A percentile compares a stretch with the other conserved stretches of the same genome.
Evolutionary conservation across 257 asterid genomes (phyloP).

Genomic region (Solanum bulbocastanum): DNA sequence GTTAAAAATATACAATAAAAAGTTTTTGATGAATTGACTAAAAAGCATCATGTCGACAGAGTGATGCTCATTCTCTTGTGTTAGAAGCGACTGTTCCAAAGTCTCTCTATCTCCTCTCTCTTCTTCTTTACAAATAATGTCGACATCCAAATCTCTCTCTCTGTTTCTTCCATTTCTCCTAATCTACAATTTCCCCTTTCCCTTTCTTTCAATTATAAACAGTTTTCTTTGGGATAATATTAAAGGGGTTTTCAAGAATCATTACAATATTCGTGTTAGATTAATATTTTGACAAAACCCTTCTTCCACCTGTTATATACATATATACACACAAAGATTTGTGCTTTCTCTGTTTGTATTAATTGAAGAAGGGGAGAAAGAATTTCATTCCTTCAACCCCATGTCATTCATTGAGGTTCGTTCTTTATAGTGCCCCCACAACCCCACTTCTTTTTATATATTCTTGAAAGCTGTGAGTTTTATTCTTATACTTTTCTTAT

Average conservation of each 20-base stretch:
- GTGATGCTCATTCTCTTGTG: neutral
- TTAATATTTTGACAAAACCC: neutral
- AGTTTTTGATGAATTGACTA: neutral
- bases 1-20: neutral
- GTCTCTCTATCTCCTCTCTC: neutral
- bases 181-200: neutral
- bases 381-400: neutral
- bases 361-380: neutral
- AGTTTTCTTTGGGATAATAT: no score
- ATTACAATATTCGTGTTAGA: neutral
- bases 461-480: conserved; percentile 6
- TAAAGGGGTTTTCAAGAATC: neutral
- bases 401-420: conserved; percentile 72
- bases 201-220: neutral
- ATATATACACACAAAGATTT: neutral
- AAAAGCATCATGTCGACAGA: neutral
- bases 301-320: neutral
- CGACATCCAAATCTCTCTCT: neutral
- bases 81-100: neutral
- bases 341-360: neutral
- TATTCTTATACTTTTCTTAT: neutral
- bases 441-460: neutral
- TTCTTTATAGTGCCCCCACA: neutral
- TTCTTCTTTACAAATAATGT: neutral
- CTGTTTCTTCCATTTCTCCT: neutral